These are phyloP conservation scores for Penicillium nordicum DNA, from an alignment of 2,329 filamentous ascomycete species.

Conservation along the genomic window DNA sequence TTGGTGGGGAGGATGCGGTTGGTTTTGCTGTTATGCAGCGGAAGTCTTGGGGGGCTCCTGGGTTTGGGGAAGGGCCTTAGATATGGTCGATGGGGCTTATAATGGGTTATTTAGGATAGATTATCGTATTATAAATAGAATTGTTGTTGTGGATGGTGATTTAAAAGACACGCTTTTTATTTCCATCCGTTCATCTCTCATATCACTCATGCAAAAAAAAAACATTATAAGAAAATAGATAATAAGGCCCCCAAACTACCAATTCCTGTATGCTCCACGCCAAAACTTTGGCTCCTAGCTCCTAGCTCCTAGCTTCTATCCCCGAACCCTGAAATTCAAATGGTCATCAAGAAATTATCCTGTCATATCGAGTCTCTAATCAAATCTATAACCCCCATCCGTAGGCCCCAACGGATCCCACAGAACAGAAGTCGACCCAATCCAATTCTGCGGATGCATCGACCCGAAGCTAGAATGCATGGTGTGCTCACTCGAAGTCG, in stretches of 20 bases:
- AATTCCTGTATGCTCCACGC: background rate
- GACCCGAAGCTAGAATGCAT: conserved; percentile 22
- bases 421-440: conserved; percentile 29
- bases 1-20: background rate
- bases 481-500: conserved; percentile 17
- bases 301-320: no score
- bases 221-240: conserved; percentile 1
- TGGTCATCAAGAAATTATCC: background rate
- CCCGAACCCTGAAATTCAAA: background rate
- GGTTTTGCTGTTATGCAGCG: conserved; percentile 8
- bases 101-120: no score
- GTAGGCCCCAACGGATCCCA: conserved; percentile 25
- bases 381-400: conserved; percentile 15
- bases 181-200: conserved; percentile 1
- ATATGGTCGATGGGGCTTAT: no score
- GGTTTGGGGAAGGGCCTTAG: background rate
- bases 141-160: background rate
- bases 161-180: background rate
- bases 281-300: background rate
- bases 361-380: background rate
- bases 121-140: background rate
- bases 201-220: background rate
- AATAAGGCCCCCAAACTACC: background rate
- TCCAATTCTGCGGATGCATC: conserved; percentile 35
- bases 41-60: background rate